These are phyloP conservation scores for Russula brevipes DNA, from an alignment of 768 basidiomycete genomes.

Conservation along the genomic window DNA sequence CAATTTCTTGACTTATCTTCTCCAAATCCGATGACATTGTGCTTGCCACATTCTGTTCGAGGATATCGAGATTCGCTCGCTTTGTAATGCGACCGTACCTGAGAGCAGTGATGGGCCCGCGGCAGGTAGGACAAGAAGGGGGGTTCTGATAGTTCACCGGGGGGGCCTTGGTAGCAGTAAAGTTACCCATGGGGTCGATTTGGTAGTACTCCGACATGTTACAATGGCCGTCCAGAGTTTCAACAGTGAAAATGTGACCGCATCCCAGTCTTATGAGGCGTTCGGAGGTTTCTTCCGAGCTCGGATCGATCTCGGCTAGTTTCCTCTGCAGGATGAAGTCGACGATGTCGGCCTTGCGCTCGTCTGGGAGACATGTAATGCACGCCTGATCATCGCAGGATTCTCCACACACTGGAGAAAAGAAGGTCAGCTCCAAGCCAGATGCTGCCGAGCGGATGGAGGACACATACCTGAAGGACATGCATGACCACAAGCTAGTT, in stretches of 20 bases:
- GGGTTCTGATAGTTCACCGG: conserved; percentile 30
- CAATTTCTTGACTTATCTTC: conserved; percentile 15
- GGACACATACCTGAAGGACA: conserved; percentile 36
- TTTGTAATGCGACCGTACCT: conserved; percentile 37
- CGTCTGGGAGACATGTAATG: conserved; percentile 29
- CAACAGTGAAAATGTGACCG: conserved; percentile 39
- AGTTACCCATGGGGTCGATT: conserved; percentile 27
- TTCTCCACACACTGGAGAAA: conserved; percentile 36
- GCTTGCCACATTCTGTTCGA: conserved; percentile 37
- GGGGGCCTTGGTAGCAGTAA: conserved; percentile 27
- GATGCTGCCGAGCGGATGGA: background rate
- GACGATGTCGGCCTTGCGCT: conserved; percentile 31
- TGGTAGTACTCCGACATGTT: conserved; percentile 32
- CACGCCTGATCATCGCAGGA: conserved; percentile 35
- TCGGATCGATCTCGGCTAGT: conserved; percentile 28
- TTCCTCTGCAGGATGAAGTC: conserved; percentile 36
- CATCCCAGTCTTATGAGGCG: conserved; percentile 32
- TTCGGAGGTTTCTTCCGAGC: conserved; percentile 31
- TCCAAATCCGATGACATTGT: conserved; percentile 29
- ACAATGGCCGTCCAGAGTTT: conserved; percentile 37
- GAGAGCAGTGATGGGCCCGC: conserved; percentile 32
- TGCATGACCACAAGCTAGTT: conserved; percentile 35
- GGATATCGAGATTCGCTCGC: conserved; percentile 35
- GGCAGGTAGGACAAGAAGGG: conserved; percentile 36
- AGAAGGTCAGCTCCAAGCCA: background rate